Percentiles rank a stretch among this genome's conserved stretches.
These are phyloP conservation scores for Trypanosoma scelopori DNA, from an alignment of 208 protist species.

Conservation along the genomic window DNA sequence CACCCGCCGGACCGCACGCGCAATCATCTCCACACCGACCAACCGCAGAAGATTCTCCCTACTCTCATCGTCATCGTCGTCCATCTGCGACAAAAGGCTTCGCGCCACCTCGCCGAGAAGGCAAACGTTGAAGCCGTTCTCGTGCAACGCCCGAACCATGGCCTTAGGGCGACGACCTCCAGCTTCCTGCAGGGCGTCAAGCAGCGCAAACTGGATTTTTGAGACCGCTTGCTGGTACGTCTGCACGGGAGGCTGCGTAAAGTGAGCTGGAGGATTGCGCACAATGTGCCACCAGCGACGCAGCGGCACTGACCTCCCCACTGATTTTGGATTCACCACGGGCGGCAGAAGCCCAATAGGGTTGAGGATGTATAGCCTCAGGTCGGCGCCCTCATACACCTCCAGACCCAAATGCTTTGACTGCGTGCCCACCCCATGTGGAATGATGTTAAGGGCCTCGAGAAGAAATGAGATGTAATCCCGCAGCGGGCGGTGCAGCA, in stretches of 20 bases:
- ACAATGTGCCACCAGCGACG: slow-evolving; percentile 38
- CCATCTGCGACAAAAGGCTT: slow-evolving; percentile 28
- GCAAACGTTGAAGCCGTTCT: slow-evolving; percentile 42
- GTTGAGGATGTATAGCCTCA: slow-evolving; percentile 19
- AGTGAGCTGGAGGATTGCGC: slow-evolving; percentile 24
- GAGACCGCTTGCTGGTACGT: slow-evolving; percentile 26
- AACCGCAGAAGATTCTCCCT: slow-evolving; percentile 28
- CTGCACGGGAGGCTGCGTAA: slow-evolving; percentile 10
- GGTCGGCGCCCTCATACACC: slow-evolving; percentile 15
- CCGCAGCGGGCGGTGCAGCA: slow-evolving; percentile 9
- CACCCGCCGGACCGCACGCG: slow-evolving; percentile 38
- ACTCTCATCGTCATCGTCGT: slow-evolving; percentile 20
- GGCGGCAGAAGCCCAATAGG: slow-evolving; percentile 46
- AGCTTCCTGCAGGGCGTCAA: slow-evolving; percentile 25
- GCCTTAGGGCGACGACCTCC: slow-evolving; percentile 27
- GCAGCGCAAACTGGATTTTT: slow-evolving; percentile 23
- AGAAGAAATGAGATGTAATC: slow-evolving; percentile 16
- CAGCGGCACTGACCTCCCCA: slow-evolving; percentile 3
- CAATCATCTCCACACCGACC: slow-evolving; percentile 46
- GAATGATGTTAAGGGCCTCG: slow-evolving; percentile 20
- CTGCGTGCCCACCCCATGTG: slow-evolving; percentile 2
- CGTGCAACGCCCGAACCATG: slow-evolving; percentile 45
- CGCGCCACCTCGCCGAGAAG: slow-evolving; percentile 38
- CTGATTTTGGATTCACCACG: slow-evolving; percentile 24
- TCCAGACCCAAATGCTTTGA: slow-evolving; percentile 20